Percentiles rank a stretch among this genome's conserved stretches.
Evolutionary conservation across 768 basidiomycete genomes (phyloP).

Genomic region (Boletus sensibilis): DNA sequence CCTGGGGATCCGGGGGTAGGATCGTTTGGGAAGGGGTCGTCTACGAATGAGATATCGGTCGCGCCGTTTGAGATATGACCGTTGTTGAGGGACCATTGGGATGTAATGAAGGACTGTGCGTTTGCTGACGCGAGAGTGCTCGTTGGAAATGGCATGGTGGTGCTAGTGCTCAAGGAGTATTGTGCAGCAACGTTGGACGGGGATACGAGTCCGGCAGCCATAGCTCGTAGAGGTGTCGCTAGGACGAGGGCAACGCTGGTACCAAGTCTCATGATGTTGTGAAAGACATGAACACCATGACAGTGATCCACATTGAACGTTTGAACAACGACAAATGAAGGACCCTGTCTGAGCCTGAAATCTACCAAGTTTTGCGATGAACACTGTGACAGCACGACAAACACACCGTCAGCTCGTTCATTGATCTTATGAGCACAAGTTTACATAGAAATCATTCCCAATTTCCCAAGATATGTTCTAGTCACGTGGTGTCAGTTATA

Average conservation of each 20-base stretch:
- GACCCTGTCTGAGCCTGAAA: too few species aligned
- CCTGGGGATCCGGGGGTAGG: constrained; percentile 35
- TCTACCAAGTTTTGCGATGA: too few species aligned
- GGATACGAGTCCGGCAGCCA: constrained; percentile 1
- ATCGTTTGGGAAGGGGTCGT: constrained; percentile 62
- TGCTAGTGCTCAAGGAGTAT: constrained; percentile 59
- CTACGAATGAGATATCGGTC: constrained; percentile 57
- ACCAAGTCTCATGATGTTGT: neutral
- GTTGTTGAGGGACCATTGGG: constrained; percentile 61
- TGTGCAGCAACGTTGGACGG: constrained; percentile 42
- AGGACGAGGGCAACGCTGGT: neutral
- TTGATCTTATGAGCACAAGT: neutral
- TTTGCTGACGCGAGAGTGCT: constrained; percentile 52
- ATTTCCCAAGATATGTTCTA: constrained; percentile 1
- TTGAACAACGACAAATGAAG: neutral
- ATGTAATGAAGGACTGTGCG: constrained; percentile 49
- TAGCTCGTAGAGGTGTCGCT: neutral
- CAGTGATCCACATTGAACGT: neutral
- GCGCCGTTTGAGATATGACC: constrained; percentile 59
- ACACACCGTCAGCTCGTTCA: neutral
- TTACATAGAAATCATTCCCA: neutral
- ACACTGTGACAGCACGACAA: too few species aligned
- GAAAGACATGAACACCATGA: neutral
- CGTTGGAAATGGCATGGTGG: constrained; percentile 62
- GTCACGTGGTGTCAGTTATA: constrained; percentile 23